A percentile compares a stretch with the other conserved stretches of the same genome.
Evolutionary conservation across 208 protist genomes (phyloP).

Genomic region (Borovskyia barvae): DNA sequence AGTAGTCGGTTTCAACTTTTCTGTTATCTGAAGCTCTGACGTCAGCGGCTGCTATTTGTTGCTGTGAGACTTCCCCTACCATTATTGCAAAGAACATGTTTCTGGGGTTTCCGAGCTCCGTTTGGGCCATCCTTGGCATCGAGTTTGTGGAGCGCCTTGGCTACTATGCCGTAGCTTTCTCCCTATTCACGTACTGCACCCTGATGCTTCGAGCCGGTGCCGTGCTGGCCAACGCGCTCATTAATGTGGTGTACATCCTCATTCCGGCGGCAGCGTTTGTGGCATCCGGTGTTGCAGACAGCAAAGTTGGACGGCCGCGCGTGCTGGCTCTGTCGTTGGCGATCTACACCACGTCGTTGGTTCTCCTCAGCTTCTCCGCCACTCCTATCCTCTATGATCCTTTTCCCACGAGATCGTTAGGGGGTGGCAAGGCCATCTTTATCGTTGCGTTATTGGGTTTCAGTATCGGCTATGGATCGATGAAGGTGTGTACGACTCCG

Average conservation of each 20-base stretch:
- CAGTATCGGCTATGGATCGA: constrained; percentile 52
- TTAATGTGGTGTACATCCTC: constrained; percentile 56
- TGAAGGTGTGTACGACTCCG: constrained; percentile 76
- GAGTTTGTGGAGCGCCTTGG: constrained; percentile 65
- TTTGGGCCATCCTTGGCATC: constrained; percentile 48
- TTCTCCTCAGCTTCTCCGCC: constrained; percentile 40
- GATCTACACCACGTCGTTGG: constrained; percentile 33
- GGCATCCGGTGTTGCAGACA: constrained; percentile 57
- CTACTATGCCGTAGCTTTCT: constrained; percentile 66
- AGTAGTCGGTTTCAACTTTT: no score
- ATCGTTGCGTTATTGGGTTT: constrained; percentile 27
- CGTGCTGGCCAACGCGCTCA: constrained; percentile 32
- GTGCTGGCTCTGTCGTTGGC: constrained; percentile 28
- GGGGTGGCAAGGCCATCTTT: constrained; percentile 27
- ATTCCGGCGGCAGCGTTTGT: constrained; percentile 45
- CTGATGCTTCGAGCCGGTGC: constrained; percentile 47
- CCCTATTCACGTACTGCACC: constrained; percentile 65
- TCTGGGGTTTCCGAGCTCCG: constrained; percentile 31
- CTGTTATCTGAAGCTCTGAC: no score
- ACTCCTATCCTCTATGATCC: constrained; percentile 36
- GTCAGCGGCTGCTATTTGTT: not conserved
- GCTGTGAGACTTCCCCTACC: no score
- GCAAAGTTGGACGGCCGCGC: constrained; percentile 31
- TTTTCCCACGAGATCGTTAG: constrained; percentile 30
- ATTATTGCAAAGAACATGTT: constrained; percentile 16